Evolutionary conservation across 2,329 filamentous ascomycete species (phyloP), one percentile per base, ranked within the genome.

Genomic region (Pseudonectria foliicola): DNA sequence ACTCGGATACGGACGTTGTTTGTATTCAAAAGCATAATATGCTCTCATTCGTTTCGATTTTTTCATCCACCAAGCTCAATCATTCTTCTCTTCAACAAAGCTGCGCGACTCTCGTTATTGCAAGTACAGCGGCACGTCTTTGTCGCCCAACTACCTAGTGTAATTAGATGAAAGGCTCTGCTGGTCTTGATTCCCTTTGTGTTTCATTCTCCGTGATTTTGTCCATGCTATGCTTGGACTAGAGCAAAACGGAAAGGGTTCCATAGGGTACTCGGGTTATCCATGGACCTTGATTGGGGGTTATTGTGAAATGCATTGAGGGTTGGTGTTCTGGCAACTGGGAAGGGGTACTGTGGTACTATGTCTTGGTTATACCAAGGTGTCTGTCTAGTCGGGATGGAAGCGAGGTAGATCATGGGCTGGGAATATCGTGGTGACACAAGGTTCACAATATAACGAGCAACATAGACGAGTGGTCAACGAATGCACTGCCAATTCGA

Each of bases 101-200:
- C n/a, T 39, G 29, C 25, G 21, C 36, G 39, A 49, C 49, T 40
- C 38, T 52, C 49, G 44, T 41, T 43, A 38, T 43, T 39, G 37
- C 40, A 48, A 44, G 31, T 48, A 51, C 48, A 52, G 47, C 43
- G 50, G 39, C 35, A 33, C 32, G 29, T 38, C 31, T 32, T 42
- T 24, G 31, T 33, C 30, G 30, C 31, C 18, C 29, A 28, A 43
- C 43, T 43, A 44, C 23, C 39, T 47, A 50, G 41, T 53, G 46
- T 52, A 53, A 53, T 53, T 45, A 52, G 52, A 49, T 48, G 38
- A 39, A 49, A 43, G 40, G 32, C 44, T 34, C 37, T 33, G 40
- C 34, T 48, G 31, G 44, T 44, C 34, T 47, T 40, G 35, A 39
- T 36, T 39, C 31, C 28, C 18, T 37, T 14, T 42, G 39, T 21